Conservation (phyloP, 1,139 yeast species). For the Meyerozyma sp. region DNA sequence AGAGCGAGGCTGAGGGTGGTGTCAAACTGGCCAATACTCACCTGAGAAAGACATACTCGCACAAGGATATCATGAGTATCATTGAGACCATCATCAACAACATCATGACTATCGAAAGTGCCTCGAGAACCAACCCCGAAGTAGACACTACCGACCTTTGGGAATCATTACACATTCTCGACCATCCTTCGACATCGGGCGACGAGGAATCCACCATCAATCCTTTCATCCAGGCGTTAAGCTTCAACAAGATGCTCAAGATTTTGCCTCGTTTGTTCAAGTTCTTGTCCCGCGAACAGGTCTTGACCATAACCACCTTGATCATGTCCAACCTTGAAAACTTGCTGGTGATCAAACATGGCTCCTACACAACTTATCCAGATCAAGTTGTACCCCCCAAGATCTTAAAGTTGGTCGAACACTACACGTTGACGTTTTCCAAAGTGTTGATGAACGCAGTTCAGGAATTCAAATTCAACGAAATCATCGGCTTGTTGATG, state of each 20-base stretch:
- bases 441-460: conserved; percentile 83
- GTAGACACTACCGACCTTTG: conserved; percentile 61
- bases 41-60: conserved; percentile 18
- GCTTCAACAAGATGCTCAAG: conserved; percentile 85
- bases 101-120: conserved; percentile 76
- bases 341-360: conserved; percentile 70
- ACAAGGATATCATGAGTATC: conserved; percentile 43
- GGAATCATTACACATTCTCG: conserved; percentile 70
- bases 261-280: conserved; percentile 85
- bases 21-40: neutral
- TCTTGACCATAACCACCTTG: conserved; percentile 71
- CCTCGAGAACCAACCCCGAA: conserved; percentile 61
- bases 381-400: conserved; percentile 48
- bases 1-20: conserved; percentile 21
- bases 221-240: conserved; percentile 80
- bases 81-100: conserved; percentile 78
- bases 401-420: conserved; percentile 62
- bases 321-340: conserved; percentile 80
- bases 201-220: conserved; percentile 47
- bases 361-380: conserved; percentile 69
- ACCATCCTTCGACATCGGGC: conserved; percentile 41
- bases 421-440: conserved; percentile 77
- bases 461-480: conserved; percentile 76
- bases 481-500: conserved; percentile 76
- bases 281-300: conserved; percentile 72